These are phyloP conservation scores for Anthracocystis walkeri DNA, from an alignment of 1,284 basidiomycete genomes.

Conservation along the genomic window DNA sequence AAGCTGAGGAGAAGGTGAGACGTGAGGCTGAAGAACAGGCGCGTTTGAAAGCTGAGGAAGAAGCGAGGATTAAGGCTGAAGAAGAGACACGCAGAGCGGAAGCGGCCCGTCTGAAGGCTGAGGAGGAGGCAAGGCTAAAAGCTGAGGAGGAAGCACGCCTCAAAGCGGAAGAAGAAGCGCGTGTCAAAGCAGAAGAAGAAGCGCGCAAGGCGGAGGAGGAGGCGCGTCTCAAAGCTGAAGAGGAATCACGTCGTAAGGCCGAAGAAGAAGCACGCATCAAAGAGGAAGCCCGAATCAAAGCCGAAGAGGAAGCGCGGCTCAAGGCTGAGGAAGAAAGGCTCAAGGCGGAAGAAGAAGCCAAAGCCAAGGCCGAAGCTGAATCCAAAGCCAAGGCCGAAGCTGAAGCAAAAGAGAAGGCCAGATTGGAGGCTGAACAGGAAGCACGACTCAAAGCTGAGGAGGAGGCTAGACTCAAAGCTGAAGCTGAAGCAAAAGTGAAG, in stretches of 20 bases:
- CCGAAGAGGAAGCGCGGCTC: not conserved
- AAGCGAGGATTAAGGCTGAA: constrained; percentile 11
- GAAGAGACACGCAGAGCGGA: constrained; percentile 8
- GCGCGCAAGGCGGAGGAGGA: constrained; percentile 11
- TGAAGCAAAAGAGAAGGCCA: constrained; percentile 6
- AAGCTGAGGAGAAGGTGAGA: constrained; percentile 3
- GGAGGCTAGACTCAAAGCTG: constrained; percentile 3
- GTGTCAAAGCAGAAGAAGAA: constrained; percentile 2
- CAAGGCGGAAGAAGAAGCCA: not conserved
- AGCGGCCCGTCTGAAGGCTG: too few species aligned
- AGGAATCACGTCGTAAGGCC: constrained; percentile 1
- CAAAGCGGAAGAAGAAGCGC: constrained; percentile 3
- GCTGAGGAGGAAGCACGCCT: constrained; percentile 3
- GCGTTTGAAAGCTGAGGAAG: constrained; percentile 1
- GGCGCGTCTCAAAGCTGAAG: constrained; percentile 8
- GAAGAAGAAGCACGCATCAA: constrained; percentile 11
- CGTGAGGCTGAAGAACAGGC: not conserved
- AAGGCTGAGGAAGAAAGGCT: not conserved
- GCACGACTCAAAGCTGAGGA: not conserved
- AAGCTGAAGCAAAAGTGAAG: constrained; percentile 4
- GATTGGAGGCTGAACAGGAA: not conserved
- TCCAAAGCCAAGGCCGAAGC: not conserved
- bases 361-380: not conserved
- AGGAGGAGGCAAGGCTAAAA: constrained; percentile 2
- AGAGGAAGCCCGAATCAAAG: not conserved